Base-by-base conservation (phyloP, 1,284 basidiomycete species). In the Rhodotorula sp. region DNA sequence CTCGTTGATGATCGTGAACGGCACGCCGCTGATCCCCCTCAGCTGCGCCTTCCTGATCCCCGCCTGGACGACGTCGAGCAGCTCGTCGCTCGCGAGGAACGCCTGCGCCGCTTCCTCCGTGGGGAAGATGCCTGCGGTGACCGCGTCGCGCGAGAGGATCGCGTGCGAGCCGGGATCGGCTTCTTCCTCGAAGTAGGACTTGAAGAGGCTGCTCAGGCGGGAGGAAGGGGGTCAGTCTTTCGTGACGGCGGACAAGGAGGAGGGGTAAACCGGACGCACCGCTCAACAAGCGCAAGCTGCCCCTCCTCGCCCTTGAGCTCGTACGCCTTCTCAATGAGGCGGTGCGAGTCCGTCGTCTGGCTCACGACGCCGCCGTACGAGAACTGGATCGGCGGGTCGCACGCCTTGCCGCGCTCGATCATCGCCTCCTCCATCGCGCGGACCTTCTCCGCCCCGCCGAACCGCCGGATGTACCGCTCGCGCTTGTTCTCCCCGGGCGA, bases 1-100 rank as follows among this genome's bases (percentile, higher is more conserved):
- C 29, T 87, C 87, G 78, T 91, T 89, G 74, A 93, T 89, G 78
- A 92, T 87, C 59, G 88, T 87, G 82, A 91, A 87, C 5, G 91
- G 91, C 12, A 92, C 90, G 48, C 91, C 91, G 61, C 48, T 25
- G 86, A 93, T 87, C 32, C 90, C 90, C 70, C 87, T 87, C 48
- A 84, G 84, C 72, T 87, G 86, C 32, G 89, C 90, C 51, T 88
- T 86, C 15, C 85, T 83, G 71, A 89, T 86, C 84, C 89, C 87
- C n/a, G 84, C 83, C 71, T 88, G 84, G 2, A 92, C 88, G 72
- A 90, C 89, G 63, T 85, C 85, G 73, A 86, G 84, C 39, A 88
- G 81, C 78, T 91, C 90, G 72, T 89, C 85, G 4, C 88, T 88
- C 66, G 87, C 78, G 60, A 93, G 82, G 81, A 91, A 92, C 56